Conservation (phyloP, 192 early-diverging fungal species). For the Dispira simplex region DNA sequence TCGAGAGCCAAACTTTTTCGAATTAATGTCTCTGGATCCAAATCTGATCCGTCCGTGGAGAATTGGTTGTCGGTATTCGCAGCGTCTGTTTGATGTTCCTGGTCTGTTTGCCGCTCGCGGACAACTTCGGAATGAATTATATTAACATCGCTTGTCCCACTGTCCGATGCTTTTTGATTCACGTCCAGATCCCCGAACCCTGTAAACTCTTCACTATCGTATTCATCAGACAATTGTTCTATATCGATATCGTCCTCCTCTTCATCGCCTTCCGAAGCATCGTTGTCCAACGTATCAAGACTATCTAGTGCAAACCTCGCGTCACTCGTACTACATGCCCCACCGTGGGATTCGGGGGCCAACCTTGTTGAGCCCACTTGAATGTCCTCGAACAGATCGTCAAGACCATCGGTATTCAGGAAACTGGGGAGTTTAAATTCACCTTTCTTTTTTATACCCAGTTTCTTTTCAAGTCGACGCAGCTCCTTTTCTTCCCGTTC, state of each 20-base stretch:
- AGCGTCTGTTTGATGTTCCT: too few species aligned
- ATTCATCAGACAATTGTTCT: constrained; percentile 18
- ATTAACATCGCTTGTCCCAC: constrained; percentile 8
- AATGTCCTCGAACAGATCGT: constrained; percentile 21
- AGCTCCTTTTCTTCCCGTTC: constrained; percentile 30
- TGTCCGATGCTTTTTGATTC: constrained; percentile 12
- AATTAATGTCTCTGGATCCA: neutral
- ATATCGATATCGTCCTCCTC: constrained; percentile 18
- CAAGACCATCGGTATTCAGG: constrained; percentile 26
- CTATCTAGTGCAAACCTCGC: constrained; percentile 10
- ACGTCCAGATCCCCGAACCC: constrained; percentile 16
- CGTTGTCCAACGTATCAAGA: constrained; percentile 14
- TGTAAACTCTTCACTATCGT: constrained; percentile 3
- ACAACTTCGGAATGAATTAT: neutral
- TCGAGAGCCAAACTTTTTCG: constrained; percentile 5
- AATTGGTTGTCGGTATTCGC: too few species aligned
- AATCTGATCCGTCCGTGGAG: too few species aligned
- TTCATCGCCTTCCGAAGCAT: constrained; percentile 15
- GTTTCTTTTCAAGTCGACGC: constrained; percentile 26
- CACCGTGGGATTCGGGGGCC: neutral
- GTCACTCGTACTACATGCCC: neutral
- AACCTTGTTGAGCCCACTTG: constrained; percentile 21
- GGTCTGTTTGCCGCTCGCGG: neutral
- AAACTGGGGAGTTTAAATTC: constrained; percentile 21
- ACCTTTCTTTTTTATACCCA: constrained; percentile 25